These are phyloP conservation scores for Parastagonospora avenae DNA, from an alignment of 2,329 filamentous ascomycete genomes.

Conservation along the genomic window DNA sequence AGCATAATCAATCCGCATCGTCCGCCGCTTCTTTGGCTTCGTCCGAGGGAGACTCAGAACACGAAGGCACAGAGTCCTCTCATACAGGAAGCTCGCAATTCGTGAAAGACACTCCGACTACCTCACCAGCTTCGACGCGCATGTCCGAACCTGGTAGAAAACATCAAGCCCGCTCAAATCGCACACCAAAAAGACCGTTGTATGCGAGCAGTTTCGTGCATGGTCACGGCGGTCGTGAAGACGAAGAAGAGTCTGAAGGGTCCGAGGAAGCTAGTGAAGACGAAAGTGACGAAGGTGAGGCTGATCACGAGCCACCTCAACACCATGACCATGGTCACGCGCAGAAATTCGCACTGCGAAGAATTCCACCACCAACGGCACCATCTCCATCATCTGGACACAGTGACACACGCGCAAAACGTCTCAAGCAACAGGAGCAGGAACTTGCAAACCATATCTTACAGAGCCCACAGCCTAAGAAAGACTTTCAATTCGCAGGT, in stretches of 20 bases:
- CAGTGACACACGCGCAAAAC: constrained; percentile 32
- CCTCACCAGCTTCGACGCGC: constrained; percentile 35
- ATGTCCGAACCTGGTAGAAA: constrained; percentile 14
- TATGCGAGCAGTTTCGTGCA: constrained; percentile 41
- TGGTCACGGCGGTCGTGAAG: constrained; percentile 23
- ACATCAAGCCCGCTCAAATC: constrained; percentile 15
- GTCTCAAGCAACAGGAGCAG: constrained; percentile 38
- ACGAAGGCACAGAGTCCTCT: constrained; percentile 27
- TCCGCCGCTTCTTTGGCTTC: constrained; percentile 28
- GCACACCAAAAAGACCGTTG: constrained; percentile 35
- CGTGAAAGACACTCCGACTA: constrained; percentile 30
- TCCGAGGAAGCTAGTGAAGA: constrained; percentile 16
- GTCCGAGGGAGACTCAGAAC: constrained; percentile 21
- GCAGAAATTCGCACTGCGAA: constrained; percentile 19
- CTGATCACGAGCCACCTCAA: constrained; percentile 16
- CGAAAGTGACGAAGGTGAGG: constrained; percentile 23
- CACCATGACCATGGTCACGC: constrained; percentile 13
- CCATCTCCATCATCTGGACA: constrained; percentile 28
- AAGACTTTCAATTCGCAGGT: constrained; percentile 35
- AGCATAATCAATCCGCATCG: constrained; percentile 16
- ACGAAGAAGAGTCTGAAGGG: constrained; percentile 14
- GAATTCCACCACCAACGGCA: constrained; percentile 23
- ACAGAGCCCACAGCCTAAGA: constrained; percentile 43
- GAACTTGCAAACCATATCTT: constrained; percentile 42
- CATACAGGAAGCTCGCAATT: constrained; percentile 24